Evolutionary conservation across 306 rosid genomes (phyloP).

Genomic region (Prunus padus): DNA sequence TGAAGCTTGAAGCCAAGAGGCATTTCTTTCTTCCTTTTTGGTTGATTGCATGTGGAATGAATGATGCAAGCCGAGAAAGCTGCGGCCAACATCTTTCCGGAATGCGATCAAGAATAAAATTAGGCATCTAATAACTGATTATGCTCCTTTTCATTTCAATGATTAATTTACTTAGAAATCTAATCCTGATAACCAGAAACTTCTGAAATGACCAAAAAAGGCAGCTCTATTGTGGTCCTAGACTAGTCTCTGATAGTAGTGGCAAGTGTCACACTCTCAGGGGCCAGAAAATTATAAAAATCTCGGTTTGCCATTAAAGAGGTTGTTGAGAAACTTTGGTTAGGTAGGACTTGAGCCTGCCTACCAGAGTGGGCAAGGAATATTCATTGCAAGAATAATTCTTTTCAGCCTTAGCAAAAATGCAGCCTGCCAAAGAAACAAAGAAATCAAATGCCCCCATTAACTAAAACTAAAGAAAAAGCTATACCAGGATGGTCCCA

Average conservation of each 20-base stretch:
- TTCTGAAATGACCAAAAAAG: constrained; percentile 6
- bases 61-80: neutral
- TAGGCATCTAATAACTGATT: neutral
- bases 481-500: too few relatives aligned
- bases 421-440: constrained; percentile 13
- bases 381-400: constrained; percentile 27
- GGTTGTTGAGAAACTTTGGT: constrained; percentile 9
- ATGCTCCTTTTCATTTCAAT: neutral
- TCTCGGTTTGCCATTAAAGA: neutral
- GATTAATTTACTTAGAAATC: neutral
- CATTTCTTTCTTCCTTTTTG: neutral
- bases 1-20: neutral
- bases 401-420: constrained; percentile 61
- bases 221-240: neutral
- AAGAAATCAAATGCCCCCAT: neutral
- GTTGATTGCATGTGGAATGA: neutral
- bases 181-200: neutral
- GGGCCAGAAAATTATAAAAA: neutral
- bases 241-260: too few relatives aligned
- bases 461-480: too few relatives aligned
- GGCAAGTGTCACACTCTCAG: constrained; percentile 9
- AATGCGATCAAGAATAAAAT: neutral
- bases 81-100: neutral
- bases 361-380: constrained; percentile 29
- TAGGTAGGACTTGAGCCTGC: constrained; percentile 1